These are phyloP conservation scores for Inonotus obliquus DNA, from an alignment of 1,284 basidiomycete genomes.

Conservation along the genomic window DNA sequence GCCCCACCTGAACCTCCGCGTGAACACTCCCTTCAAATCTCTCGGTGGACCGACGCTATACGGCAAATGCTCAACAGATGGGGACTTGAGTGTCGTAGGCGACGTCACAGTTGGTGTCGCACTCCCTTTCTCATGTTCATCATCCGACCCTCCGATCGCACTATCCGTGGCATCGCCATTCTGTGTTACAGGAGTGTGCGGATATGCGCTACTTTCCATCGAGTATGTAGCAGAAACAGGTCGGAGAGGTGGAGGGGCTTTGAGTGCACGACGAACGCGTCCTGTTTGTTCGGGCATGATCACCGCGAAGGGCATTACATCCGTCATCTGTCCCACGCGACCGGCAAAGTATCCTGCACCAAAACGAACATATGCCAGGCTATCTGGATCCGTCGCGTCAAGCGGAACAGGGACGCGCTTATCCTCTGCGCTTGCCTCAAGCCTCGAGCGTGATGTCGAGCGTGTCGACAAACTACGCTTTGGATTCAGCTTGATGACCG, in stretches of 20 bases:
- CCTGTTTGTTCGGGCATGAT: slow-evolving; percentile 61
- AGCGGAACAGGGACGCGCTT: slow-evolving; percentile 42
- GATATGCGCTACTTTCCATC: slow-evolving; percentile 10
- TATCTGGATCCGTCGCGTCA: slow-evolving; percentile 56
- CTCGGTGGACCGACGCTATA: slow-evolving; percentile 52
- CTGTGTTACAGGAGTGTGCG: slow-evolving; percentile 8
- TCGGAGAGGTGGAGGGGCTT: slow-evolving; percentile 20
- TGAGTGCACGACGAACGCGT: slow-evolving; percentile 30
- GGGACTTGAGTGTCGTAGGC: slow-evolving; percentile 25
- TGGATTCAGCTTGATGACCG: slow-evolving; percentile 67
- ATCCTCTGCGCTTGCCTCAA: slow-evolving; percentile 56
- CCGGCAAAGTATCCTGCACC: slow-evolving; percentile 61
- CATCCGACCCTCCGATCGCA: slow-evolving; percentile 23
- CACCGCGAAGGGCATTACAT: slow-evolving; percentile 65
- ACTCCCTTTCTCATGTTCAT: slow-evolving; percentile 18
- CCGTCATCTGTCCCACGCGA: slow-evolving; percentile 38
- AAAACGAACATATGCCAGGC: slow-evolving; percentile 69
- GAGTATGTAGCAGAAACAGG: slow-evolving; percentile 19
- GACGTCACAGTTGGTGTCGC: slow-evolving; percentile 30
- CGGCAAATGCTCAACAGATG: slow-evolving; percentile 27
- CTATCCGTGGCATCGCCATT: slow-evolving; percentile 4
- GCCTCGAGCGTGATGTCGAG: slow-evolving; percentile 68
- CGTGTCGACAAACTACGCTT: slow-evolving; percentile 38
- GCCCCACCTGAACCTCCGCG: slow-evolving; percentile 76
- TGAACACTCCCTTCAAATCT: slow-evolving; percentile 65